A percentile compares a stretch with the other conserved stretches of the same genome.
Conservation (phyloP, 352 stramenopile genomes). For the Globisporangium lucens region DNA sequence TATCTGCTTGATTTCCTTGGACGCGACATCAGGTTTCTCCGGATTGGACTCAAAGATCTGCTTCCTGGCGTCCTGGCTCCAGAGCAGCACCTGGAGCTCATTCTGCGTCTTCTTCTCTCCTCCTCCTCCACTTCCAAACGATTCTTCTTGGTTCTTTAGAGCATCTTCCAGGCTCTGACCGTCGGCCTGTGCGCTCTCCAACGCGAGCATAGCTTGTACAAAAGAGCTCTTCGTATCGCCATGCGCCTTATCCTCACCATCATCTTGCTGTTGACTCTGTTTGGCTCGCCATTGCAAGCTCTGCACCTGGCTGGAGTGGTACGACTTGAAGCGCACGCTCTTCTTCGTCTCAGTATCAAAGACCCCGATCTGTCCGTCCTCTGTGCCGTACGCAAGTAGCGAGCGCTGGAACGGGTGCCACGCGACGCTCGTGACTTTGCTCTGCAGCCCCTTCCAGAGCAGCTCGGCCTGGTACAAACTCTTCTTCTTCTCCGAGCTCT, state of each 20-base stretch:
- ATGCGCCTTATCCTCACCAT: neutral
- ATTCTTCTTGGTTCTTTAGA: slow-evolving; percentile 23
- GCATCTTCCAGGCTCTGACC: slow-evolving; percentile 52
- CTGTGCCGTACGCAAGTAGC: slow-evolving; percentile 65
- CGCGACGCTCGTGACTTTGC: slow-evolving; percentile 62
- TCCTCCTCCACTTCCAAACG: neutral
- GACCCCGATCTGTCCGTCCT: slow-evolving; percentile 59
- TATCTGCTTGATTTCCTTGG: slow-evolving; percentile 18
- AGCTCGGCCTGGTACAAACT: slow-evolving; percentile 38
- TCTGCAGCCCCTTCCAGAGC: slow-evolving; percentile 78
- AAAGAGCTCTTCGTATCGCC: slow-evolving; percentile 23
- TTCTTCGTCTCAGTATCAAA: slow-evolving; percentile 59
- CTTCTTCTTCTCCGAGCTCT: slow-evolving; percentile 12
- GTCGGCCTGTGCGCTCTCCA: slow-evolving; percentile 46
- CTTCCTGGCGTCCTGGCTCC: slow-evolving; percentile 36
- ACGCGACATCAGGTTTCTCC: slow-evolving; percentile 27
- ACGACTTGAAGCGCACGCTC: slow-evolving; percentile 43
- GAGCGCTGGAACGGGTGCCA: slow-evolving; percentile 59
- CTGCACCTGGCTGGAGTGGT: slow-evolving; percentile 36
- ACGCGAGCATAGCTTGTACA: slow-evolving; percentile 41
- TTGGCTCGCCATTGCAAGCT: slow-evolving; percentile 44
- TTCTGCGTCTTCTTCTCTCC: neutral
- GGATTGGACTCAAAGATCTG: slow-evolving; percentile 38
- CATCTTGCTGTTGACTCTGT: neutral
- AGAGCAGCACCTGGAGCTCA: slow-evolving; percentile 32